Evolutionary conservation across 2,329 filamentous ascomycete species (phyloP), one percentile per base, ranked within the genome.

Genomic region (Keithomyces neogunnii): DNA sequence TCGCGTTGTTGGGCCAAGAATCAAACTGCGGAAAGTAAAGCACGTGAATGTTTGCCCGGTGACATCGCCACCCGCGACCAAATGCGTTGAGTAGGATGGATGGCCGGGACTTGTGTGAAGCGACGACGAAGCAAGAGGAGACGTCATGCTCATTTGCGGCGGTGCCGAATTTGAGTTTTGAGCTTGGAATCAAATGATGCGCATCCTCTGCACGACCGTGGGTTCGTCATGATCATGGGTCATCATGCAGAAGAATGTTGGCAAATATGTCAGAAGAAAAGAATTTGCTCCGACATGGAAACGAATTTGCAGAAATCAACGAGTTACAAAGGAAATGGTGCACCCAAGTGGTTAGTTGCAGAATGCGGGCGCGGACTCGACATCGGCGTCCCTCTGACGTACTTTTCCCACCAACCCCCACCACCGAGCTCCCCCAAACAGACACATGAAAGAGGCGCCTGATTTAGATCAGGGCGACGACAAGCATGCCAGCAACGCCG

Each of bases 401-500:
- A 3, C 10, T 35, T 45, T 51, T 13, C 29, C 5, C 29, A 28
- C 29, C 29, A 29, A 8, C 28, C 40, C 5, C 30, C n/a, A 7
- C 32, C 19, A 28, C 31, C n/a, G 8, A 2, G 26, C n/a, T n/a
- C 4, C 29, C 28, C 35, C 11, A 2, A 19, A 5, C 7, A 11
- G 9, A 26, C n/a, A n/a, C 29, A 29, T 29, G 2, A 5, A 30
- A 13, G 26, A 10, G 4, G 26, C 8, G 28, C 30, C n/a, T n/a
- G 28, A 5, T 46, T 71, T 78, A 82, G 62, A 82, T 65, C 52
- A 82, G 56, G n/a, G 70, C 74, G 13, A 72, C 72, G 45, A 69
- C 69, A n/a, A 76, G 61, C 57, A 78, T 71, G 49, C 75, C 77
- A 43, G 72, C 72, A 45, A 78, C 60, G 48, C 73, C 77, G n/a